Percentiles rank a stretch among this genome's conserved stretches.
Evolutionary conservation across 352 stramenopile genomes (phyloP).

Genomic region (Phytophthora citricola): DNA sequence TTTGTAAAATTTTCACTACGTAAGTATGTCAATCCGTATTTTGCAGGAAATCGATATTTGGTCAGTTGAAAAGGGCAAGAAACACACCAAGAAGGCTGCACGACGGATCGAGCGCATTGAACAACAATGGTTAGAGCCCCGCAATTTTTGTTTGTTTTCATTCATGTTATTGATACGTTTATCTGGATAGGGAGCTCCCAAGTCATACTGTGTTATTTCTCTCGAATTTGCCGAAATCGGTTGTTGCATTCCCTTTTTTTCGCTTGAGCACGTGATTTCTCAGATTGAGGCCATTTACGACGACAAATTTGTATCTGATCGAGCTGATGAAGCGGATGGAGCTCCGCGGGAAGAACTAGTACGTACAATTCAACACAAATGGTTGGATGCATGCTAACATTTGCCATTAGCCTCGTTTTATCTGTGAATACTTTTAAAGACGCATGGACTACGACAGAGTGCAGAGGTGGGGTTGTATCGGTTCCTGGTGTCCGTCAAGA

Average conservation of each 20-base stretch:
- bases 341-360: slow-evolving; percentile 64
- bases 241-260: slow-evolving; percentile 77
- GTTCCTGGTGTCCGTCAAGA: slow-evolving; percentile 77
- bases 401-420: slow-evolving; percentile 53
- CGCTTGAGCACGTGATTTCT: slow-evolving; percentile 50
- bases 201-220: slow-evolving; percentile 61
- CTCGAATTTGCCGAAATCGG: slow-evolving; percentile 75
- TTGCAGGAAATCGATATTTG: slow-evolving; percentile 70
- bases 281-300: slow-evolving; percentile 83
- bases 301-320: slow-evolving; percentile 74
- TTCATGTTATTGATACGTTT: background rate
- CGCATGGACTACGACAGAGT: slow-evolving; percentile 59
- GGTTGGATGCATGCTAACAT: background rate
- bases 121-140: slow-evolving; percentile 47
- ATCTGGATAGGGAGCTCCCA: slow-evolving; percentile 51
- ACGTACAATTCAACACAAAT: slow-evolving; percentile 1
- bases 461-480: slow-evolving; percentile 76
- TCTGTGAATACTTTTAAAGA: slow-evolving; percentile 84
- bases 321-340: slow-evolving; percentile 63
- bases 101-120: slow-evolving; percentile 56
- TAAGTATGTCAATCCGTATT: background rate
- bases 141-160: background rate
- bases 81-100: slow-evolving; percentile 50
- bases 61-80: slow-evolving; percentile 55
- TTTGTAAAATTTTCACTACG: background rate